Evolutionary conservation across 371 early-diverging fungal genomes (phyloP), one percentile per base, ranked within the genome.

Genomic region (Thermomucor indicae-seudaticae): DNA sequence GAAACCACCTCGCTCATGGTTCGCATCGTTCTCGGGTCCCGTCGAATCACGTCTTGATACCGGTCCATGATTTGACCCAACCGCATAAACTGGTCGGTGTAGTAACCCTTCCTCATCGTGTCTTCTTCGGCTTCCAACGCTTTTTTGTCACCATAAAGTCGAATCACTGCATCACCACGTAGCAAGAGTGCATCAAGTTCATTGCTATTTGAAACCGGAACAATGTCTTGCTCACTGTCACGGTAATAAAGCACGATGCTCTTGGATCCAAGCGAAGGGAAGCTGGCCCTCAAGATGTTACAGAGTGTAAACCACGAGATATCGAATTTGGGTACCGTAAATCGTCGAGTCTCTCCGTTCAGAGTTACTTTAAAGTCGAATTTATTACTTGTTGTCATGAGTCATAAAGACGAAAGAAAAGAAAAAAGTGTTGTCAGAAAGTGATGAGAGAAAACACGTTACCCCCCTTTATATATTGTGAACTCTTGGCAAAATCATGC

Each of bases 181-280:
- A 47, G 46, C 7, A 54, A 35, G 8, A 54, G 31, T 25, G 46
- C 54, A n/a, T 14, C 23, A 7, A 54, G 51, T 25, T 60, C 60
- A 8, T 41, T 27, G 37, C 54, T 51, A 16, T 37, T 53, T 12
- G 60, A 54, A 1, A 54, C 41, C 1, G 50, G 49, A 8, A 54
- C 46, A 16, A 60, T 35, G 42, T 54, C 60, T 12, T 42, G 23
- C 17, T 60, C 55, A 23, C 30, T 47, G 23, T 60, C 55, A 16
- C 51, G 47, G 47, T 53, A 53, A 20, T 54, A 40, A 17, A 54
- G 41, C 5, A 54, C 54, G 14, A 44, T n/a, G 37, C 40, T 37
- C 16, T 47, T 20, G 16, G 34, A 17, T 6, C 23, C 16, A 20
- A 54, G 40, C 28, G 23, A 40, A 6, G 28, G 44, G 23, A 54